These are phyloP conservation scores for Saccharomycopsis sp. DNA, from an alignment of 805 yeast species.

Conservation along the genomic window DNA sequence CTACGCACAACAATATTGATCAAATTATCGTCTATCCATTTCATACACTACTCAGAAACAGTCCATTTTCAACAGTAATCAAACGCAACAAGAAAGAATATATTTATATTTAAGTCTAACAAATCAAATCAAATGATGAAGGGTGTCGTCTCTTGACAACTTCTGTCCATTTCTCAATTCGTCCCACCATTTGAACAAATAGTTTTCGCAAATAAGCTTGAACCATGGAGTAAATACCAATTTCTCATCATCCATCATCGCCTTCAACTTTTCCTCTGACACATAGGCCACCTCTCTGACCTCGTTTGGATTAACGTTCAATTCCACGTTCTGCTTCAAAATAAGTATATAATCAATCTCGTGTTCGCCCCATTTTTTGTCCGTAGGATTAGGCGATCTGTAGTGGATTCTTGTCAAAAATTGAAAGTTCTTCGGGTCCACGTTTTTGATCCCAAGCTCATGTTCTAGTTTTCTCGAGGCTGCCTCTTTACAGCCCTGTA, in stretches of 20 bases:
- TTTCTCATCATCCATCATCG: conserved; percentile 64
- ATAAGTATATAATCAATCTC: conserved; percentile 93
- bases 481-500: conserved; percentile 76
- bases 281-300: conserved; percentile 80
- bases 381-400: conserved; percentile 70
- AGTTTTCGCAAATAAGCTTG: conserved; percentile 86
- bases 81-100: neutral
- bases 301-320: conserved; percentile 69
- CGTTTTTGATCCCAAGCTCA: conserved; percentile 79
- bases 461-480: conserved; percentile 90
- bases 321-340: conserved; percentile 38
- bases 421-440: conserved; percentile 60
- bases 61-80: too few relatives aligned
- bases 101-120: too few relatives aligned
- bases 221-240: conserved; percentile 96
- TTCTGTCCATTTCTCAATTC: conserved; percentile 51
- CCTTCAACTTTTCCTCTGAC: conserved; percentile 52
- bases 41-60: too few relatives aligned
- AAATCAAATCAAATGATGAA: conserved; percentile 26
- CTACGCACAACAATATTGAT: too few relatives aligned
- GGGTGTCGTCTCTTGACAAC: conserved; percentile 35
- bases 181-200: conserved; percentile 92
- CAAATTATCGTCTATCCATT: too few relatives aligned
- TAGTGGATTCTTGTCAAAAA: conserved; percentile 93
- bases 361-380: conserved; percentile 93